Evolutionary conservation across 495 filamentous ascomycete genomes (phyloP).

Genomic region (Neurospora sp.): DNA sequence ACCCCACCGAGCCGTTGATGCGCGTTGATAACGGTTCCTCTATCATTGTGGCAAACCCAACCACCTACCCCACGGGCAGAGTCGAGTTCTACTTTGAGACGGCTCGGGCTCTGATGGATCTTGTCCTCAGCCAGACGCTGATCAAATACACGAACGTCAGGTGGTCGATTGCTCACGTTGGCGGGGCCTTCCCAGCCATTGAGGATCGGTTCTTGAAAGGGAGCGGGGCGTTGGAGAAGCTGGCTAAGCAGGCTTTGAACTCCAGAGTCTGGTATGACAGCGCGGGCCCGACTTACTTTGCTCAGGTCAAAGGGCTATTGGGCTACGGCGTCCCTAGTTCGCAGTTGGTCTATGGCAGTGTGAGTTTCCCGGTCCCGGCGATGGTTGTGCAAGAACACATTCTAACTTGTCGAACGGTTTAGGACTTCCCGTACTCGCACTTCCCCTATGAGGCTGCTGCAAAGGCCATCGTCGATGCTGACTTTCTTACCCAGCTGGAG

Average conservation of each 20-base stretch:
- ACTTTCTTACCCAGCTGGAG: neutral
- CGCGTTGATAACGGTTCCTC: neutral
- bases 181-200: neutral
- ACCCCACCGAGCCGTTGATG: neutral
- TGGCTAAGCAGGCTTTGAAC: neutral
- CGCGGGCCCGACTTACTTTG: conserved; percentile 2
- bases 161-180: neutral
- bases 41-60: neutral
- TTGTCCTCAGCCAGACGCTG: neutral
- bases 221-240: neutral
- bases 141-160: conserved; percentile 3
- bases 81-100: conserved; percentile 6
- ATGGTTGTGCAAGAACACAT: neutral
- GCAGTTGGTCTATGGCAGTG: conserved; percentile 1
- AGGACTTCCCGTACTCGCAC: neutral
- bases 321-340: neutral
- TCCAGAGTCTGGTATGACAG: conserved; percentile 4
- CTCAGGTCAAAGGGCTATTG: conserved; percentile 1
- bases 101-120: conserved; percentile 2
- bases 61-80: neutral
- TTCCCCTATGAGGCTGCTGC: neutral
- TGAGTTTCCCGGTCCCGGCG: neutral
- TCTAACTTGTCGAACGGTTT: neutral
- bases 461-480: neutral
- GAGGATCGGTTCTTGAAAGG: neutral